A percentile compares a stretch with the other conserved stretches of the same genome.
phyloP scores from a whole-genome alignment of 805 yeast species.

The Saturnispora zaruensis region DNA sequence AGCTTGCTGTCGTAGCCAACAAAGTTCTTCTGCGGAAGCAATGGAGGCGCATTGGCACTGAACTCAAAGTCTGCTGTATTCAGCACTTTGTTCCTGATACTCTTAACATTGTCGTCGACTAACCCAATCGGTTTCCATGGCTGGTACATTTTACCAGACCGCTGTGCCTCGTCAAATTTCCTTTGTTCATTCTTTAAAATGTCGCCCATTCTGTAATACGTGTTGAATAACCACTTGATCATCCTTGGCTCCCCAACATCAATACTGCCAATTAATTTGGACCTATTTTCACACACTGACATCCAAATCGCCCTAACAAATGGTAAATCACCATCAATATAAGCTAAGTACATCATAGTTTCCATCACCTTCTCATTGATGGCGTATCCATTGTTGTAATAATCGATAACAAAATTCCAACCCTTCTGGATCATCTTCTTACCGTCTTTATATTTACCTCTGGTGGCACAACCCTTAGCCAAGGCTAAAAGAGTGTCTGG shows the following conservation, averaged over 20 bases:
- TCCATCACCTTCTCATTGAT: constrained; percentile 42
- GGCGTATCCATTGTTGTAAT: constrained; percentile 35
- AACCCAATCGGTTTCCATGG: constrained; percentile 25
- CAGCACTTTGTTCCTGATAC: constrained; percentile 32
- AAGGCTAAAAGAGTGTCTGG: constrained; percentile 43
- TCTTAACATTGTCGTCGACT: constrained; percentile 33
- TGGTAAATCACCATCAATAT: constrained; percentile 68
- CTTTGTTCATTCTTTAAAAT: not conserved
- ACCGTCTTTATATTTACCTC: constrained; percentile 17
- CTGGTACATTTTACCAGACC: constrained; percentile 18
- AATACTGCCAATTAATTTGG: constrained; percentile 14
- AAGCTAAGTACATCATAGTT: constrained; percentile 67
- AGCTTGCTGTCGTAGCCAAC: constrained; percentile 26
- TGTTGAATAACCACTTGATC: constrained; percentile 36
- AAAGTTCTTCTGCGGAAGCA: constrained; percentile 45
- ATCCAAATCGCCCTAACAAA: constrained; percentile 60
- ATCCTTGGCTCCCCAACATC: constrained; percentile 19
- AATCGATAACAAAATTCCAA: constrained; percentile 70
- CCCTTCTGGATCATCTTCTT: constrained; percentile 44
- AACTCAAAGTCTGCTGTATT: constrained; percentile 26
- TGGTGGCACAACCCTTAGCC: constrained; percentile 59
- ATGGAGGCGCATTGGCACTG: constrained; percentile 51
- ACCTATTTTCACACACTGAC: constrained; percentile 20
- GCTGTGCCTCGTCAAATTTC: constrained; percentile 4
- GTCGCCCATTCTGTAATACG: constrained; percentile 23